Conservation (phyloP, 768 basidiomycete genomes). For the Lentinula sp. region DNA sequence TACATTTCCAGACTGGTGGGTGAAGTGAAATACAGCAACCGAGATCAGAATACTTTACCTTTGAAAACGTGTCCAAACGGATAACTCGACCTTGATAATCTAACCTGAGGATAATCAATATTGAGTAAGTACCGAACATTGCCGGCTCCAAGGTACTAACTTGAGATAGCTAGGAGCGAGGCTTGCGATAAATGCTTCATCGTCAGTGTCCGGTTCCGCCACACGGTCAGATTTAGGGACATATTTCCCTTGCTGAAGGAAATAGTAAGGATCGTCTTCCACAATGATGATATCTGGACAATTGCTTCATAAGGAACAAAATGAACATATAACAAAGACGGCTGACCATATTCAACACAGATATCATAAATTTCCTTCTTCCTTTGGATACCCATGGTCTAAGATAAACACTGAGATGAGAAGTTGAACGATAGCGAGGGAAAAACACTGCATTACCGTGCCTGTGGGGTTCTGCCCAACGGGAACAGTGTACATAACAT, state of each 20-base stretch:
- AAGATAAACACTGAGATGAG: not conserved
- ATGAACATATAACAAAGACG: not conserved
- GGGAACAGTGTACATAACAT: slow-evolving; percentile 69
- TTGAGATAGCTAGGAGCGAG: slow-evolving; percentile 60
- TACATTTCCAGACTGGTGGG: slow-evolving; percentile 19
- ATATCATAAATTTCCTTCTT: slow-evolving; percentile 81
- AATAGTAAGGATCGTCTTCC: slow-evolving; percentile 80
- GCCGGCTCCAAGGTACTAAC: slow-evolving; percentile 18
- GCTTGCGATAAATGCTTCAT: slow-evolving; percentile 40
- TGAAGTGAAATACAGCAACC: not conserved
- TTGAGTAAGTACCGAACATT: not conserved
- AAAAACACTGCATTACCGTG: slow-evolving; percentile 33
- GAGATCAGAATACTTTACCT: slow-evolving; percentile 29
- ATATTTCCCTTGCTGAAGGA: slow-evolving; percentile 61
- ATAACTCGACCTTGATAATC: slow-evolving; percentile 83
- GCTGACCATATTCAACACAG: slow-evolving; percentile 70
- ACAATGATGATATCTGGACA: slow-evolving; percentile 63
- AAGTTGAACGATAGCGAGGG: not conserved
- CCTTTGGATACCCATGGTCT: slow-evolving; percentile 57
- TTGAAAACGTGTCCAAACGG: slow-evolving; percentile 76
- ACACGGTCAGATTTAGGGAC: slow-evolving; percentile 32
- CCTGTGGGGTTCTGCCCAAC: slow-evolving; percentile 87
- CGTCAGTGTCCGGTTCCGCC: slow-evolving; percentile 18
- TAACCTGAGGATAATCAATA: slow-evolving; percentile 27
- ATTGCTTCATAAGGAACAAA: not conserved